Evolutionary conservation across 176 grass and related monocot species (phyloP).

Genomic region (Poa pratensis): DNA sequence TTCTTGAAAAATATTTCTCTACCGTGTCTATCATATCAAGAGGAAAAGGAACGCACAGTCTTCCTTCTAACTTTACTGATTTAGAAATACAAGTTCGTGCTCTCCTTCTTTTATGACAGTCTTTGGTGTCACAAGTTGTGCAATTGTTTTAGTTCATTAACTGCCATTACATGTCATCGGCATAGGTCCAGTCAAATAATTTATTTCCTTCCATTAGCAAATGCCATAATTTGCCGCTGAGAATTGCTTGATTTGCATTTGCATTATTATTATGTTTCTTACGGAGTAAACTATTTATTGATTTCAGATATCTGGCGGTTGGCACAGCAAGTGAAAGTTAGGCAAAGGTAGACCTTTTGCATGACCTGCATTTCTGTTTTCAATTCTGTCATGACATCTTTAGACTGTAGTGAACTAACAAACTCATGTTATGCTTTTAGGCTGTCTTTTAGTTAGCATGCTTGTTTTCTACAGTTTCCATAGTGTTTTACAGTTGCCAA

Average conservation of each 20-base stretch:
- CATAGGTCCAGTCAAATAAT: background rate
- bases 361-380: conserved; percentile 1
- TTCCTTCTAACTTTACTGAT: conserved; percentile 8
- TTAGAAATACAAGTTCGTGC: background rate
- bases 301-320: conserved; percentile 96
- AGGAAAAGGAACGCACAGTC: background rate
- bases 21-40: background rate
- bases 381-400: background rate
- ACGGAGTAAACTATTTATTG: conserved; percentile 29
- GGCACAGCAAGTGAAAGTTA: conserved; percentile 91
- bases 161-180: background rate
- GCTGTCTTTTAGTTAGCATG: background rate
- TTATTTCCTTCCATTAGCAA: conserved; percentile 17
- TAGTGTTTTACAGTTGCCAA: background rate
- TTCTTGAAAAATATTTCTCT: background rate
- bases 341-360: conserved; percentile 71
- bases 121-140: background rate
- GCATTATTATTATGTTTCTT: conserved; percentile 20
- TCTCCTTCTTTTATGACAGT: background rate
- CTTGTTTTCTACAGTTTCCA: conserved; percentile 1
- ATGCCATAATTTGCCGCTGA: background rate
- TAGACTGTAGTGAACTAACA: background rate
- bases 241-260: background rate
- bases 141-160: background rate
- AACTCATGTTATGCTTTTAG: conserved; percentile 1